These are phyloP conservation scores for Phoenix roebelenii DNA, from an alignment of 176 grass and related monocot genomes.

Conservation along the genomic window DNA sequence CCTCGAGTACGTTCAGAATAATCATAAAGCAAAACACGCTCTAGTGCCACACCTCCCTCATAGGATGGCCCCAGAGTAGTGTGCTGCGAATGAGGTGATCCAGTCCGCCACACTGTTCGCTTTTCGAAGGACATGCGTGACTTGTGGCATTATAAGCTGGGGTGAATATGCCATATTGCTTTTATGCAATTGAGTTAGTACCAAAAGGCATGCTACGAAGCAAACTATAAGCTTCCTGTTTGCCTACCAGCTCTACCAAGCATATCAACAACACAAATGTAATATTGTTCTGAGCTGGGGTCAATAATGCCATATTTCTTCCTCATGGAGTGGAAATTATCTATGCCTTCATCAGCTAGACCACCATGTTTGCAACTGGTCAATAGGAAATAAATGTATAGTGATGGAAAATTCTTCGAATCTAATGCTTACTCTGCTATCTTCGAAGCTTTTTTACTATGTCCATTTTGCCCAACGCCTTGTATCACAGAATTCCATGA, in stretches of 20 bases:
- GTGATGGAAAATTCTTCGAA: conserved; percentile 20
- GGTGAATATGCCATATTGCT: too few species aligned
- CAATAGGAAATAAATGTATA: conserved; percentile 41
- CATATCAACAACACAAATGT: conserved; percentile 32
- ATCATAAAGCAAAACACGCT: too few species aligned
- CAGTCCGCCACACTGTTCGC: too few species aligned
- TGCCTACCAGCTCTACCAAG: conserved; percentile 42
- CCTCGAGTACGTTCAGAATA: too few species aligned
- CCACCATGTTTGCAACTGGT: conserved; percentile 39
- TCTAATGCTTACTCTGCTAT: conserved; percentile 22
- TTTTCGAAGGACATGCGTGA: too few species aligned
- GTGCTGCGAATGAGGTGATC: too few species aligned
- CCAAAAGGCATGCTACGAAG: conserved; percentile 26
- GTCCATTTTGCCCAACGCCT: conserved; percentile 49
- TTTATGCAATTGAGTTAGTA: conserved; percentile 20
- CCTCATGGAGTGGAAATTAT: conserved; percentile 36
- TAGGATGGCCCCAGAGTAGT: too few species aligned
- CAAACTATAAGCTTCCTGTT: conserved; percentile 27
- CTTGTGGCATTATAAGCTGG: conserved; percentile 1
- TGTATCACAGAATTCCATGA: conserved; percentile 60
- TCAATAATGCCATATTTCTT: conserved; percentile 24
- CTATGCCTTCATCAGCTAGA: conserved; percentile 27
- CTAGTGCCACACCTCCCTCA: too few species aligned
- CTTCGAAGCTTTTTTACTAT: conserved; percentile 20
- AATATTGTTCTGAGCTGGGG: conserved; percentile 27